phyloP scores from a whole-genome alignment of 1,139 yeast species.

The Debaryomyces subglobosus region DNA sequence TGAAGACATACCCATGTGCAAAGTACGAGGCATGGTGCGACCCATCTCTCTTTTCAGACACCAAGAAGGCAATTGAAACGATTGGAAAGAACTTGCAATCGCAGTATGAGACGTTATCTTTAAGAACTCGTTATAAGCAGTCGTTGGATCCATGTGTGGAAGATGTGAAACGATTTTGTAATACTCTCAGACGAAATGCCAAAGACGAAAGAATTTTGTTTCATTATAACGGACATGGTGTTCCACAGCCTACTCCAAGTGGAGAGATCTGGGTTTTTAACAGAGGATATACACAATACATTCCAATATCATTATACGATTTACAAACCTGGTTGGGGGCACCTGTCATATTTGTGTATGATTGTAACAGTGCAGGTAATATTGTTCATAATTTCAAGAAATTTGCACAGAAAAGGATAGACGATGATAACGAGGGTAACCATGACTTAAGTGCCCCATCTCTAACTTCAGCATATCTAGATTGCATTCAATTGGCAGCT shows the following conservation, averaged over 20 bases:
- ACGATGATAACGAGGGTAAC: constrained; percentile 78
- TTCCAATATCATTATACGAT: constrained; percentile 92
- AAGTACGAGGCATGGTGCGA: constrained; percentile 93
- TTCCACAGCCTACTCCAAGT: constrained; percentile 93
- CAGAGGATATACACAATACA: constrained; percentile 94
- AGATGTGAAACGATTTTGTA: constrained; percentile 90
- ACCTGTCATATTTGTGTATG: constrained; percentile 93
- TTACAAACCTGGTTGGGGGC: constrained; percentile 98
- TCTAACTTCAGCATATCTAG: constrained; percentile 72
- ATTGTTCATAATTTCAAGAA: constrained; percentile 87
- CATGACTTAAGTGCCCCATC: constrained; percentile 67
- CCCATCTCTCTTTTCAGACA: constrained; percentile 80
- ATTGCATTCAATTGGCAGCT: constrained; percentile 93
- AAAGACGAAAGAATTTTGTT: constrained; percentile 88
- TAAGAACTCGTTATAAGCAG: constrained; percentile 88
- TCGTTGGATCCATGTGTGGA: constrained; percentile 94
- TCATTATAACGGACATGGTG: constrained; percentile 98
- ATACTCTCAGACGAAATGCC: constrained; percentile 84
- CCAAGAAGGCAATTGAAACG: constrained; percentile 88
- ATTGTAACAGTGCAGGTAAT: constrained; percentile 94
- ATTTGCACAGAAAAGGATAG: constrained; percentile 88
- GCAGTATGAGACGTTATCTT: constrained; percentile 86
- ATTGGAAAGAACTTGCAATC: constrained; percentile 86
- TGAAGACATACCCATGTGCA: constrained; percentile 94
- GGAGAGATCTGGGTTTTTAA: constrained; percentile 99